A percentile compares a stretch with the other conserved stretches of the same genome.
Evolutionary conservation across 116 monocot genomes (phyloP).

Genomic region (Dioscorea cayenensis): DNA sequence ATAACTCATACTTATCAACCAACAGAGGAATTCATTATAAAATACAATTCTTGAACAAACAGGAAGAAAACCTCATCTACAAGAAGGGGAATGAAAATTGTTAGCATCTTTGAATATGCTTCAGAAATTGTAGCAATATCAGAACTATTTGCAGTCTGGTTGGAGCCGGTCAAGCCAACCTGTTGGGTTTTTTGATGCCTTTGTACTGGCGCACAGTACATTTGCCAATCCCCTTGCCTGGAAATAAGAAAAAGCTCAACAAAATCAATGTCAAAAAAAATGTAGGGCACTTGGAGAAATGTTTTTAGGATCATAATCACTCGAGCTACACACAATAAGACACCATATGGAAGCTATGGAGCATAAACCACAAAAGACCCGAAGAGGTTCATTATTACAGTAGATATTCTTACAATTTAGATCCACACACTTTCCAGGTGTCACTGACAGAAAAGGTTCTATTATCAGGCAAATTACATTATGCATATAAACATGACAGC

Average conservation of each 20-base stretch:
- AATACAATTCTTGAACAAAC: background rate
- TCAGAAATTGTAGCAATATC: conserved; percentile 95
- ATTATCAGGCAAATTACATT: background rate
- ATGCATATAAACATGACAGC: background rate
- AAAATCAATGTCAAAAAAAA: background rate
- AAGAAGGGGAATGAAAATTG: conserved; percentile 98
- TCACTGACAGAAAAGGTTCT: background rate
- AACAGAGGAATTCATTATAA: background rate
- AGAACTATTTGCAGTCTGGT: conserved; percentile 49
- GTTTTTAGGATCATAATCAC: background rate
- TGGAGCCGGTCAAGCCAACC: conserved; percentile 80
- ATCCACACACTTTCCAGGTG: background rate
- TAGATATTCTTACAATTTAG: background rate
- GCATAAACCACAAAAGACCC: too few species aligned
- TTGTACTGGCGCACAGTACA: conserved; percentile 96
- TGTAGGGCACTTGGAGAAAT: background rate
- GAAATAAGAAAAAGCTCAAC: conserved; percentile 1
- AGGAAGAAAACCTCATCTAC: conserved; percentile 81
- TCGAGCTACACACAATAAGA: too few species aligned
- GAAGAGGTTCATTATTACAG: too few species aligned
- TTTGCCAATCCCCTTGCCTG: conserved; percentile 99
- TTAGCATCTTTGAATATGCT: conserved; percentile 99
- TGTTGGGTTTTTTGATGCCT: conserved; percentile 80
- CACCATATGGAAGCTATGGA: too few species aligned
- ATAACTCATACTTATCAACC: background rate